These are phyloP conservation scores for Gymnopus androsaceus DNA, from an alignment of 1,284 basidiomycete genomes.

Conservation along the genomic window DNA sequence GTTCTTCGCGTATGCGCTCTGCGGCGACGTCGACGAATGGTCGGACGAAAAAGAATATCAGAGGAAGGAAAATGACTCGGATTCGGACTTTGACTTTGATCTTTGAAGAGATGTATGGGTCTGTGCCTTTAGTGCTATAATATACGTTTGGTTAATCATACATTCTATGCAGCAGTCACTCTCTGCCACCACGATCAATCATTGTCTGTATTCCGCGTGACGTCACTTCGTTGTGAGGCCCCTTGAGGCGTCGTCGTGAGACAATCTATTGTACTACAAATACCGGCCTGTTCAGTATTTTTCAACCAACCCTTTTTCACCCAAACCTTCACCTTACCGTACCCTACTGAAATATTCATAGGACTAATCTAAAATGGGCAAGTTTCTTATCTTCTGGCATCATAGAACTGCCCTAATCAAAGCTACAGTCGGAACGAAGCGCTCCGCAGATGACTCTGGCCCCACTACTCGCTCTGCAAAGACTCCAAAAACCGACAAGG, in stretches of 20 bases:
- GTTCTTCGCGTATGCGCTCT: conserved; percentile 54
- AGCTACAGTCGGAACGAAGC: conserved; percentile 44
- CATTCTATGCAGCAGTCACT: background rate
- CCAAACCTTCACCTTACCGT: background rate
- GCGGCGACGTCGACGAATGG: conserved; percentile 58
- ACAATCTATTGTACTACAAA: conserved; percentile 6
- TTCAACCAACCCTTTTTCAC: background rate
- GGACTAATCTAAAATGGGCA: conserved; percentile 15
- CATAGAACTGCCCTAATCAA: conserved; percentile 44
- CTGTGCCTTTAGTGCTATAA: background rate
- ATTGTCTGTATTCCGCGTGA: conserved; percentile 8
- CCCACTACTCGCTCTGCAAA: conserved; percentile 49
- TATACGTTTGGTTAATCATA: background rate
- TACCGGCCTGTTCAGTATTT: background rate
- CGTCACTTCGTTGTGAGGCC: conserved; percentile 10
- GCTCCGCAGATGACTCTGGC: conserved; percentile 41
- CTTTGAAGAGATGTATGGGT: conserved; percentile 35
- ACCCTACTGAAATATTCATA: background rate
- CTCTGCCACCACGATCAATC: background rate
- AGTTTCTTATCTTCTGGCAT: background rate
- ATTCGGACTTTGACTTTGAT: conserved; percentile 77
- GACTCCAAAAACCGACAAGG: conserved; percentile 45
- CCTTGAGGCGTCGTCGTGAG: conserved; percentile 5
- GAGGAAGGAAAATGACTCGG: conserved; percentile 55
- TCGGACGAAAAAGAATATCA: conserved; percentile 56